Evolutionary conservation across 23 red algal genomes (phyloP).

Genomic region (Gracilaria domingensis): DNA sequence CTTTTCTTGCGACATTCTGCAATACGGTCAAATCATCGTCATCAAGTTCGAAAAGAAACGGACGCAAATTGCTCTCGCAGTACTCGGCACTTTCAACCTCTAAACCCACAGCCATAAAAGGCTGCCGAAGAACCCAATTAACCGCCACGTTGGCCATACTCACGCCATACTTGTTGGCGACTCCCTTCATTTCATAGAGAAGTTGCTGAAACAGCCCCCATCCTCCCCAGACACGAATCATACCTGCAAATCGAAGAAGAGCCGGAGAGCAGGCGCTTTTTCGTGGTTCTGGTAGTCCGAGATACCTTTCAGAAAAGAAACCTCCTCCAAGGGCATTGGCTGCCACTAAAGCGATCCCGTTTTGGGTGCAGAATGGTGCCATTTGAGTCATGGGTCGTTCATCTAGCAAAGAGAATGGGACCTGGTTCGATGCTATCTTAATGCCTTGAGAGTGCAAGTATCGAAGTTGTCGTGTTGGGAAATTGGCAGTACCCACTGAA

Average conservation of each 20-base stretch:
- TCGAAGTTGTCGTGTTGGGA: slow-evolving; percentile 46
- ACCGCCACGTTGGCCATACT: slow-evolving; percentile 66
- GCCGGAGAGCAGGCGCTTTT: slow-evolving; percentile 33
- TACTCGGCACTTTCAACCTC: slow-evolving; percentile 18
- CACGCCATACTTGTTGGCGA: slow-evolving; percentile 66
- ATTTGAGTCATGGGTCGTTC: slow-evolving; percentile 54
- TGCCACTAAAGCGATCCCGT: slow-evolving; percentile 41
- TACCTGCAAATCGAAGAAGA: slow-evolving; percentile 22
- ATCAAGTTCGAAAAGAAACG: slow-evolving; percentile 57
- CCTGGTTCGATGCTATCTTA: slow-evolving; percentile 54
- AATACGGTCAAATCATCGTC: slow-evolving; percentile 33
- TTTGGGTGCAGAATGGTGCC: slow-evolving; percentile 16
- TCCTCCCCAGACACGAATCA: slow-evolving; percentile 61
- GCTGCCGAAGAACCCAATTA: slow-evolving; percentile 51
- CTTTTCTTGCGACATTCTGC: slow-evolving; percentile 53
- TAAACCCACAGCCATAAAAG: slow-evolving; percentile 35
- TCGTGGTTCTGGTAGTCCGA: slow-evolving; percentile 58
- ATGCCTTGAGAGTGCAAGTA: slow-evolving; percentile 37
- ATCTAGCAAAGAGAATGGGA: slow-evolving; percentile 51
- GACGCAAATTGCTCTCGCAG: slow-evolving; percentile 23
- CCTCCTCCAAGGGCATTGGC: slow-evolving; percentile 26
- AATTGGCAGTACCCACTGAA: slow-evolving; percentile 60
- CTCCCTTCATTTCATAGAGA: slow-evolving; percentile 56
- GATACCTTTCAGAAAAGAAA: slow-evolving; percentile 54
- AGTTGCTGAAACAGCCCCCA: slow-evolving; percentile 68